These are phyloP conservation scores for Solanum paucissectum DNA, from an alignment of 257 asterid genomes.

Conservation along the genomic window DNA sequence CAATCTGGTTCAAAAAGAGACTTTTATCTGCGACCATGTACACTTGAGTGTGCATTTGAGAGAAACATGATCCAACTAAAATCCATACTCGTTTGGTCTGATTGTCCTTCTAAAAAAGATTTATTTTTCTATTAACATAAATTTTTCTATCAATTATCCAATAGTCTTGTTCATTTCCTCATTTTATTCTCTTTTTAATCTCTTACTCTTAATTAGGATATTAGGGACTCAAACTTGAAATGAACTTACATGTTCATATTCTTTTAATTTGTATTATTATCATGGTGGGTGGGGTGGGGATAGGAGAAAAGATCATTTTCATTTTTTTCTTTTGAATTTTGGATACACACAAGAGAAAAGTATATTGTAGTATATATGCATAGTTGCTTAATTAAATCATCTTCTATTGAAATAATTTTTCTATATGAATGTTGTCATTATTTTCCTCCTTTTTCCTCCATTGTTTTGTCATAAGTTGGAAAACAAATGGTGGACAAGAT, in stretches of 20 bases:
- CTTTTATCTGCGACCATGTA: neutral
- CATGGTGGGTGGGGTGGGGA: neutral
- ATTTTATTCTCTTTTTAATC: no score
- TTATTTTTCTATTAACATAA: no score
- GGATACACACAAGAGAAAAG: neutral
- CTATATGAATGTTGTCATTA: neutral
- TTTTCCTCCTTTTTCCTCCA: neutral
- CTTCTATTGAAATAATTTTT: neutral
- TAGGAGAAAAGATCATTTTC: no score
- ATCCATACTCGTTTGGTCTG: neutral
- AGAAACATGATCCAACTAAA: neutral
- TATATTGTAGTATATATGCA: neutral
- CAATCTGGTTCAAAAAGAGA: no score
- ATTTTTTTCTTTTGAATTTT: no score
- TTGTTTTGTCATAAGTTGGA: neutral
- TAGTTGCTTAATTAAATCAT: no score
- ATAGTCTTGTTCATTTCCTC: no score
- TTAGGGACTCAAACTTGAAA: no score
- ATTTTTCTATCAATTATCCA: no score
- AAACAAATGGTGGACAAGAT: neutral
- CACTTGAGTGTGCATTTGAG: neutral
- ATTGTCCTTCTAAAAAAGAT: neutral
- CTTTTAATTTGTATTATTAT: neutral
- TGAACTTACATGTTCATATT: neutral
- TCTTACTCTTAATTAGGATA: no score